Base-by-base conservation (phyloP, 2,329 filamentous ascomycete genomes). In the Cytospora paraplurivora region DNA sequence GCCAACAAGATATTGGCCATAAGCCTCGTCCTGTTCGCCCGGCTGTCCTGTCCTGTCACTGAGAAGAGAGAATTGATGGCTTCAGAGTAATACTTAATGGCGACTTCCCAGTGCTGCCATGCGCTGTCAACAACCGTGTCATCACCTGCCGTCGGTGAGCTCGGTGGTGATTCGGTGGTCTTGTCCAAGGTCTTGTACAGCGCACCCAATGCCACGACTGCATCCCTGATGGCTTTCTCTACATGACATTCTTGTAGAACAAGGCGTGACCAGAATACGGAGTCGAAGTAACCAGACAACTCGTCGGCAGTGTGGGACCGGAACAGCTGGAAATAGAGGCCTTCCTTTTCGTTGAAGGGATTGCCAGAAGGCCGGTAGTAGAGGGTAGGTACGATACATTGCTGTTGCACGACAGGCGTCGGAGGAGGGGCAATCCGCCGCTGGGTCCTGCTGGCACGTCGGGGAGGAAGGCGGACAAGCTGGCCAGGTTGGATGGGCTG, bases 161-260 rank as follows among this genome's bases (percentile, higher is more conserved):
- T 73, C 2, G 81, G 81, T 1, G 80, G 78, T 2, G 81, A 80
- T 66, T 83, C 82, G 27, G 79, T 79, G 6, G 81, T 79, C 70
- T 85, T 82, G 63, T 89, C 86, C 7, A 88, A 73, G 0, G 86
- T 88, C 72, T 88, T 88, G 73, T 90, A 89, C 47, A 90, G 75
- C 4, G 86, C 86, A 17, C 86, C 87, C 8, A 90, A 76, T 7
- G 87, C 88, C 32, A 89, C 80, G 11, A 90, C 86, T 12, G 87
- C 85, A 72, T 89, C 85, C 13, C 84, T 82, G 64, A 90, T 85
- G 33, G 86, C 81, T 13, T 81, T 76, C 69, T 88, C 84, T 0
- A 79, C 78, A 67, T 89, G 85, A 59, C 85, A 88, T 71, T 87
- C 85, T 68, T 86, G 84, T 11, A 89, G 72, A 1, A 90, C 86